Conservation (phyloP, 1,284 basidiomycete species). For the Malassezia cuniculi region DNA sequence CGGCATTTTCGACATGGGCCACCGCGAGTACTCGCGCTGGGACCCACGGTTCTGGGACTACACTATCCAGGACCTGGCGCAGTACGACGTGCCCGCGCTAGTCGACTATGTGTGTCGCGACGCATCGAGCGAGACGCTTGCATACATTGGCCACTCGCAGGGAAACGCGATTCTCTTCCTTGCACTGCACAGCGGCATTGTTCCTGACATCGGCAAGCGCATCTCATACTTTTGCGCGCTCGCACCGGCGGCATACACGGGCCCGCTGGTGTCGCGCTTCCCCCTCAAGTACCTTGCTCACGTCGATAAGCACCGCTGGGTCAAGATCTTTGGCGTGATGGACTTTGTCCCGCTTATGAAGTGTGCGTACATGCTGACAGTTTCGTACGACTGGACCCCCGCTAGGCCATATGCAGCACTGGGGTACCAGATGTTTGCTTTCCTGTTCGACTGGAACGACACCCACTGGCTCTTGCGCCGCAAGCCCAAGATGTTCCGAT, state of each 20-base stretch:
- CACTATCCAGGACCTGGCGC: slow-evolving; percentile 54
- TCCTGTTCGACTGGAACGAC: slow-evolving; percentile 56
- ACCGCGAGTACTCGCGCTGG: slow-evolving; percentile 48
- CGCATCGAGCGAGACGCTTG: slow-evolving; percentile 53
- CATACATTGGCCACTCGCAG: slow-evolving; percentile 53
- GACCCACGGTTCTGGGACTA: slow-evolving; percentile 57
- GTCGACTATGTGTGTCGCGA: slow-evolving; percentile 53
- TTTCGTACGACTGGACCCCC: slow-evolving; percentile 52
- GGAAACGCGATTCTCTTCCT: slow-evolving; percentile 50
- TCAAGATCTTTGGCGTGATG: slow-evolving; percentile 52
- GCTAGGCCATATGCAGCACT: slow-evolving; percentile 46
- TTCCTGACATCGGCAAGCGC: slow-evolving; percentile 52
- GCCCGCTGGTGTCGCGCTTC: slow-evolving; percentile 53
- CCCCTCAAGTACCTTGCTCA: slow-evolving; percentile 47
- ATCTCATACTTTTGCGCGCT: slow-evolving; percentile 54
- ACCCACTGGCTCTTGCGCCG: slow-evolving; percentile 51
- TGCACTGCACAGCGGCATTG: slow-evolving; percentile 49
- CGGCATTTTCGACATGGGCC: slow-evolving; percentile 56
- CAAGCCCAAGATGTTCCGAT: slow-evolving; percentile 57
- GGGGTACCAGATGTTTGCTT: slow-evolving; percentile 53
- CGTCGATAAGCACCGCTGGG: slow-evolving; percentile 52
- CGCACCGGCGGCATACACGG: slow-evolving; percentile 55
- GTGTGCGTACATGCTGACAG: slow-evolving; percentile 21
- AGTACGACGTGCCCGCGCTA: slow-evolving; percentile 55
- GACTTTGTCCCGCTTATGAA: slow-evolving; percentile 57